phyloP scores from a whole-genome alignment of 371 early-diverging fungal species.

The Mortierella sp. region DNA sequence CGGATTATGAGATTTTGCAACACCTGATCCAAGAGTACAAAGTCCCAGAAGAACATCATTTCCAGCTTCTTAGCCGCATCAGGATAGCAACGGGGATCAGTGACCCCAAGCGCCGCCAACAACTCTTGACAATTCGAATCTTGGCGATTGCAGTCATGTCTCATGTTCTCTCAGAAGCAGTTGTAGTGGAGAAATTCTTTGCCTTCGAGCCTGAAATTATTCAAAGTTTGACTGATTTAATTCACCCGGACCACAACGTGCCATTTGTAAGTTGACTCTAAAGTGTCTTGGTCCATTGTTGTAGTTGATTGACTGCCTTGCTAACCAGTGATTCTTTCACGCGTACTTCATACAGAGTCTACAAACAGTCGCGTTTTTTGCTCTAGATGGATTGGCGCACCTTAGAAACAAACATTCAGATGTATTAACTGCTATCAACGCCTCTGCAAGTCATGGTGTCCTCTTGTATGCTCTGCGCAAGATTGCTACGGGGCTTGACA shows the following conservation, averaged over 20 bases:
- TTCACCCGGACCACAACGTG: constrained; percentile 77
- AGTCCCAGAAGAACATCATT: constrained; percentile 83
- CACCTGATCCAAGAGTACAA: constrained; percentile 60
- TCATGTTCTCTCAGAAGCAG: constrained; percentile 74
- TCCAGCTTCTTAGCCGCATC: constrained; percentile 83
- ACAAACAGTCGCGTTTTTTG: constrained; percentile 83
- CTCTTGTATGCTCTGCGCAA: constrained; percentile 85
- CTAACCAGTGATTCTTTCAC: neutral
- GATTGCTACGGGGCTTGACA: constrained; percentile 65
- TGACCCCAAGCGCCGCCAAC: constrained; percentile 61
- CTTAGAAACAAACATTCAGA: constrained; percentile 82
- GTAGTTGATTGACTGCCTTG: neutral
- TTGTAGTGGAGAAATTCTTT: constrained; percentile 81
- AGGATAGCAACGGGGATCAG: constrained; percentile 76
- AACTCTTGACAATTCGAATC: constrained; percentile 80
- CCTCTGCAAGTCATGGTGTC: constrained; percentile 94
- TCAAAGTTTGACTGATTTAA: constrained; percentile 78
- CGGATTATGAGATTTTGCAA: constrained; percentile 56
- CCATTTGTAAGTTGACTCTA: constrained; percentile 60
- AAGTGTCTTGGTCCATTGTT: no score
- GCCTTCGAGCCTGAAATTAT: constrained; percentile 89
- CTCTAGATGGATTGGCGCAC: constrained; percentile 86
- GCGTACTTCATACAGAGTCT: constrained; percentile 71
- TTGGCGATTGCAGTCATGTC: constrained; percentile 84
- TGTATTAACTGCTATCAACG: constrained; percentile 88